Conservation (phyloP, 2,329 filamentous ascomycete genomes). For the Microdochium nivale region DNA sequence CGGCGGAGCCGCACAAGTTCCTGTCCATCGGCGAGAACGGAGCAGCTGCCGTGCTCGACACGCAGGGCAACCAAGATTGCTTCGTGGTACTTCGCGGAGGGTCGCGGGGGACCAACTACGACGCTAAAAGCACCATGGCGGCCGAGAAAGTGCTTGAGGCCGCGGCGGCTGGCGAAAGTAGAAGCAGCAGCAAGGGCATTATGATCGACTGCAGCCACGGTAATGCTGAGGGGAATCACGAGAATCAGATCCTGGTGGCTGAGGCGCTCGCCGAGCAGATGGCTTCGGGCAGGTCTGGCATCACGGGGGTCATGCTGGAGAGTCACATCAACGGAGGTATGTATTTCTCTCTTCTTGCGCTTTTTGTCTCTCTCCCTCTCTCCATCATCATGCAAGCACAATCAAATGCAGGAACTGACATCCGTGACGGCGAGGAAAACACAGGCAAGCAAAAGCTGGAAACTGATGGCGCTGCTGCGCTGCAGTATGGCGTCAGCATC, state of each 20-base stretch:
- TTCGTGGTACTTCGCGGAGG: constrained; percentile 94
- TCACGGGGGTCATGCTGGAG: constrained; percentile 99
- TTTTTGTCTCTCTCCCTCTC: no score
- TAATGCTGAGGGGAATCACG: constrained; percentile 92
- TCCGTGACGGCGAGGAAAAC: constrained; percentile 13
- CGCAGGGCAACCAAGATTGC: constrained; percentile 90
- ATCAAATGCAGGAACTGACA: constrained; percentile 3
- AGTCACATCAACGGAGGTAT: constrained; percentile 89
- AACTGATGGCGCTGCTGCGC: constrained; percentile 69
- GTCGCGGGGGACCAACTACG: constrained; percentile 89
- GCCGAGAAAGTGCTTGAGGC: constrained; percentile 72
- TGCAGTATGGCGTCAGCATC: constrained; percentile 92
- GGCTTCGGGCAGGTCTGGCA: constrained; percentile 68
- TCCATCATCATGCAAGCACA: no score
- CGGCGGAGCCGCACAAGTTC: constrained; percentile 89
- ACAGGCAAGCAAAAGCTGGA: constrained; percentile 84
- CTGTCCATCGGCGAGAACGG: constrained; percentile 95
- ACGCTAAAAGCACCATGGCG: constrained; percentile 72
- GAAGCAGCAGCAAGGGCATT: no score
- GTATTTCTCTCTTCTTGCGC: constrained; percentile 14
- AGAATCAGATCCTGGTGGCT: constrained; percentile 93
- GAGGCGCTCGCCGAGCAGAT: constrained; percentile 76
- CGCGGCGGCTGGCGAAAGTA: constrained; percentile 61
- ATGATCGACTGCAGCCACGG: constrained; percentile 99
- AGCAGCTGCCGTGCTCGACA: constrained; percentile 88